phyloP scores from a whole-genome alignment of 495 filamentous ascomycete genomes.

The Durotheca rogersii region DNA sequence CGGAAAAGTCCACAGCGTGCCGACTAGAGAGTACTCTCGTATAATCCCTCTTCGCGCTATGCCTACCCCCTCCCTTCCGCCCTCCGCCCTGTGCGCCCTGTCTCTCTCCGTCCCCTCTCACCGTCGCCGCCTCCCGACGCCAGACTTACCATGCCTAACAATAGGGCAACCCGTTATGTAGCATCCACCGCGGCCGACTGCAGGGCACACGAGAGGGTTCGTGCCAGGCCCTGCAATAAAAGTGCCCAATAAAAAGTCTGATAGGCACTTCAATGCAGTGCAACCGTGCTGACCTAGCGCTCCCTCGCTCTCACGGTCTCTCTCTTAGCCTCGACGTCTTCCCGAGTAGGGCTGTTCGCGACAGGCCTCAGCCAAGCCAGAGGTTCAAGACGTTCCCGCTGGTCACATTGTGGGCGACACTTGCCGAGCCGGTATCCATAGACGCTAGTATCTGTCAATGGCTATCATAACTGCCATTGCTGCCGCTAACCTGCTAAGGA shows the following conservation, averaged over 20 bases:
- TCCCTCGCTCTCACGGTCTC: not conserved
- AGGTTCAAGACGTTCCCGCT: conserved; percentile 14
- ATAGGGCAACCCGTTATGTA: conserved; percentile 19
- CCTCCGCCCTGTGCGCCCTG: no score
- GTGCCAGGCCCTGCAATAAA: conserved; percentile 30
- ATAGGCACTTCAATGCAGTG: conserved; percentile 24
- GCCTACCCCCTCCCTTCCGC: no score
- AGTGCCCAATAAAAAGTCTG: conserved; percentile 27
- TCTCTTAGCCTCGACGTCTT: conserved; percentile 1
- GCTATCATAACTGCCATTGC: no score
- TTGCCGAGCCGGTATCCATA: not conserved
- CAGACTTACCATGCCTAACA: conserved; percentile 10
- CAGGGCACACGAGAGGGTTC: conserved; percentile 11
- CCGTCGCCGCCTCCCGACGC: conserved; percentile 18
- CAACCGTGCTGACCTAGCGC: conserved; percentile 3
- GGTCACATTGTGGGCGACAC: not conserved
- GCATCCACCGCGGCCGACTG: conserved; percentile 15
- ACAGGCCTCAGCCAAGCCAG: conserved; percentile 30
- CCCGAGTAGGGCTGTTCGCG: conserved; percentile 11
- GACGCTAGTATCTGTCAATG: not conserved
- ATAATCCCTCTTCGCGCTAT: no score
- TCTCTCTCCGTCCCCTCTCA: not conserved
- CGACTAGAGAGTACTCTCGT: not conserved
- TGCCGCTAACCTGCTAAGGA: no score
- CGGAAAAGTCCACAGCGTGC: conserved; percentile 1